Evolutionary conservation across 2,329 filamentous ascomycete species (phyloP), one percentile per base, ranked within the genome.

Genomic region (Stagonosporopsis chrysanthemi): DNA sequence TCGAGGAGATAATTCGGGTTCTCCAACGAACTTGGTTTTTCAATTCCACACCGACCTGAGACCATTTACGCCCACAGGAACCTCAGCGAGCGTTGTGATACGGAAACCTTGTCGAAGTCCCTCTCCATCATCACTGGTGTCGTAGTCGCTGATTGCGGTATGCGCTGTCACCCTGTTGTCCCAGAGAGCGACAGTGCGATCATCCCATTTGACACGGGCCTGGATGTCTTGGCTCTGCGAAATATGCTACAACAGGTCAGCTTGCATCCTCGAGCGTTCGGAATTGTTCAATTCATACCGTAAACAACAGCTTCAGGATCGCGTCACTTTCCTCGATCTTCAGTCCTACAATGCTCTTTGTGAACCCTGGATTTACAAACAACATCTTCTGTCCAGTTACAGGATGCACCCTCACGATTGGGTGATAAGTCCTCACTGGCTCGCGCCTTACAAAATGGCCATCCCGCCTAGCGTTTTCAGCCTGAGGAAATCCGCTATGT

Each of bases 351-450:
- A 95, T 93, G 17, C 87, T 82, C 48, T 90, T 86, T 4, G 90
- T 94, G 77, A 94, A 95, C 69, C 92, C 89, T 3, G 88, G 88
- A 72, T 94, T 95, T 28, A 95, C 84, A 63, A 85, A 95, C 11
- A 95, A 78, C 0, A 88, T 88, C 80, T 94, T 96, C 75, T 94
- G 89, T 14, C 90, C 89, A 0, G 91, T 95, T 9, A 75, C 77
- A 0, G 91, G 90, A 72, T 95, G 91, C 1, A 90, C 92, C 15
- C 90, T 81, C 2, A 95, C 85, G 61, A 95, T 53, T 82, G 70
- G 65, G 52, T 67, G 63, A n/a, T 60, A 60, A 48, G 62, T 65
- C 39, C 59, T 66, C 1, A 67, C 66, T 11, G 66, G 65, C 5
- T 67, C 64, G 6, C 64, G 46, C 3, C 90, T 52, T 12, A 65